A percentile compares a stretch with the other conserved stretches of the same genome.
These are phyloP conservation scores for Amanita exitialis DNA, from an alignment of 768 basidiomycete species.

Conservation along the genomic window DNA sequence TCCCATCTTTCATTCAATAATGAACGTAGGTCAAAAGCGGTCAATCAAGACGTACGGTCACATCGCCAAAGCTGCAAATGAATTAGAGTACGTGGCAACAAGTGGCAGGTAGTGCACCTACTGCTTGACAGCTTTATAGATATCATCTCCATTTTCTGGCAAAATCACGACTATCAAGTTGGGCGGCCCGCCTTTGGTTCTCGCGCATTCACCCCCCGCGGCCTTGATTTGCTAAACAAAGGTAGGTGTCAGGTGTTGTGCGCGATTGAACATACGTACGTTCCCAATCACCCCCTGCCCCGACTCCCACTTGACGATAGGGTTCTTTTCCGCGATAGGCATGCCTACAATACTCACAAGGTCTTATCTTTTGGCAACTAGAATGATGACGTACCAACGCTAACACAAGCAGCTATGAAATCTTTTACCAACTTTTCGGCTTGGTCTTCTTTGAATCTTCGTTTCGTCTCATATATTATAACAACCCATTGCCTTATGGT, in stretches of 20 bases:
- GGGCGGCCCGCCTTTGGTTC: conserved; percentile 31
- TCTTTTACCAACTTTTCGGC: conserved; percentile 43
- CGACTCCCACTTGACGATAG: conserved; percentile 44
- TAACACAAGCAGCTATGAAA: conserved; percentile 33
- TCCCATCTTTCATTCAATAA: conserved; percentile 38
- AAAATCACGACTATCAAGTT: conserved; percentile 58
- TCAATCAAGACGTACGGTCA: conserved; percentile 14
- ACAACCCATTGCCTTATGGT: conserved; percentile 52
- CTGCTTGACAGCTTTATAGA: conserved; percentile 76
- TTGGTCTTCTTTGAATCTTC: conserved; percentile 35
- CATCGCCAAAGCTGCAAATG: conserved; percentile 52
- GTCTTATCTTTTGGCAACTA: conserved; percentile 17
- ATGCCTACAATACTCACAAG: conserved; percentile 44
- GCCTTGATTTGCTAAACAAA: conserved; percentile 33
- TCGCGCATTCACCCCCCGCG: conserved; percentile 35
- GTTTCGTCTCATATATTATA: conserved; percentile 47
- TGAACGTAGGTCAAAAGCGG: neutral
- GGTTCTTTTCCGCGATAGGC: conserved; percentile 29
- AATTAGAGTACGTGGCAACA: neutral
- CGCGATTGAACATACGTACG: conserved; percentile 10
- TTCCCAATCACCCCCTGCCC: conserved; percentile 43
- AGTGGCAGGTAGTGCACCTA: conserved; percentile 25
- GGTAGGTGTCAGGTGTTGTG: conserved; percentile 18
- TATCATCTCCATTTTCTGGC: conserved; percentile 62
- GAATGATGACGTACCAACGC: conserved; percentile 43